These are phyloP conservation scores for Lindgomyces ingoldianus DNA, from an alignment of 495 filamentous ascomycete genomes.

Conservation along the genomic window DNA sequence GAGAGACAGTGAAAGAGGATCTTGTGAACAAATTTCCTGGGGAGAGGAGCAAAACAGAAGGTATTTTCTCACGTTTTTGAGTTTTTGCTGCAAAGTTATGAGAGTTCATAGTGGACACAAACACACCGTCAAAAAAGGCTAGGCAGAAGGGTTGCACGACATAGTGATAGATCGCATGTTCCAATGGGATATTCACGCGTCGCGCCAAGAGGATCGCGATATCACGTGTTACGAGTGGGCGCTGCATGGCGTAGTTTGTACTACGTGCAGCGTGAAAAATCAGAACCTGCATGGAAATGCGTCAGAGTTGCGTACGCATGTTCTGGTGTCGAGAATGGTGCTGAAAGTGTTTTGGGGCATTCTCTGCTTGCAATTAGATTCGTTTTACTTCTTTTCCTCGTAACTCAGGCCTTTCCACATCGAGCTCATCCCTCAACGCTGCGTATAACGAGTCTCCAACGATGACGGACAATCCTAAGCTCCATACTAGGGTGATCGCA, in stretches of 20 bases:
- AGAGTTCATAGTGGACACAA: background rate
- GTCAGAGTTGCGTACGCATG: too few relatives aligned
- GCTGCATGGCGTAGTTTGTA: too few relatives aligned
- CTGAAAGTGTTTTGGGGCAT: too few relatives aligned
- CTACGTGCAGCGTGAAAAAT: too few relatives aligned
- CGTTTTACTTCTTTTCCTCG: constrained; percentile 81
- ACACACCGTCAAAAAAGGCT: background rate
- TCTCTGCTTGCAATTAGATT: too few relatives aligned
- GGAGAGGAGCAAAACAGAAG: background rate
- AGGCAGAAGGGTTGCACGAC: background rate
- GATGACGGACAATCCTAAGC: constrained; percentile 76
- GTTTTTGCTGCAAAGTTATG: background rate
- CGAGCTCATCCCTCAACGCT: constrained; percentile 89
- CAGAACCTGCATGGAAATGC: too few relatives aligned
- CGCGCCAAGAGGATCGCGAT: background rate
- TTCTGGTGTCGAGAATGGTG: too few relatives aligned
- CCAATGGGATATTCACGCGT: background rate
- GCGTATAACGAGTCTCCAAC: constrained; percentile 86
- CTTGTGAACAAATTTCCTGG: background rate
- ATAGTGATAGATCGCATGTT: background rate
- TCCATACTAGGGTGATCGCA: constrained; percentile 97
- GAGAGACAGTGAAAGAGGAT: background rate
- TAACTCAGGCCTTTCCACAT: constrained; percentile 86
- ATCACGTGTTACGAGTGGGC: background rate
- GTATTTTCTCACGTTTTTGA: background rate